A percentile compares a stretch with the other conserved stretches of the same genome.
These are phyloP conservation scores for Monosporascus cannonballus DNA, from an alignment of 2,329 filamentous ascomycete species.

Conservation along the genomic window DNA sequence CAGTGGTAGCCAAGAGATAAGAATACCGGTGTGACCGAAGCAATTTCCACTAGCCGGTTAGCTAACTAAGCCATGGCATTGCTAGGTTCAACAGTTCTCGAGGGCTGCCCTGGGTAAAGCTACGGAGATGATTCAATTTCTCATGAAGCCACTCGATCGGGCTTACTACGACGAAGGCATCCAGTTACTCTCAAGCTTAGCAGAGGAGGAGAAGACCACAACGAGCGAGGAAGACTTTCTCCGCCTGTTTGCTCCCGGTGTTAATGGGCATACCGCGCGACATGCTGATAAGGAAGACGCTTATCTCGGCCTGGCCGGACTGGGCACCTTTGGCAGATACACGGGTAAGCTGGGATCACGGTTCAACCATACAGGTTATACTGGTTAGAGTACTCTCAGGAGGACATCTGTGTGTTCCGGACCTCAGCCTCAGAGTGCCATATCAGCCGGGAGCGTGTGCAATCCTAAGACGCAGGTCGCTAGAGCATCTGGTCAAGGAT, in stretches of 20 bases:
- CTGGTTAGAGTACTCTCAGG: too few relatives aligned
- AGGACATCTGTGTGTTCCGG: too few relatives aligned
- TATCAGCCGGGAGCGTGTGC: too few relatives aligned
- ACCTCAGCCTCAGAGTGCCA: too few relatives aligned
- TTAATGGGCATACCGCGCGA: constrained; percentile 1
- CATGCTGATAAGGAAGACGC: constrained; percentile 6
- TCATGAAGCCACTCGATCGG: constrained; percentile 3
- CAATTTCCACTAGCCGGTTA: too few relatives aligned
- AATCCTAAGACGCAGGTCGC: too few relatives aligned
- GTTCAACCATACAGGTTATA: too few relatives aligned
- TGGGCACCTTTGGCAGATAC: constrained; percentile 4
- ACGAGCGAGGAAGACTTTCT: neutral
- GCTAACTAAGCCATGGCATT: too few relatives aligned
- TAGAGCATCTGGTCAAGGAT: too few relatives aligned
- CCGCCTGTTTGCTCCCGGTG: neutral
- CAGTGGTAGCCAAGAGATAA: too few relatives aligned
- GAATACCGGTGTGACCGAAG: too few relatives aligned
- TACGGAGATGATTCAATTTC: constrained; percentile 1
- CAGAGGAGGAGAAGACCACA: neutral
- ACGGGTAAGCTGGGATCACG: neutral
- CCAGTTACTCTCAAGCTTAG: neutral
- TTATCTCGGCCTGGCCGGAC: constrained; percentile 2
- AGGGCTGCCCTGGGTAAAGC: constrained; percentile 2
- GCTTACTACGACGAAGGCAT: constrained; percentile 1
- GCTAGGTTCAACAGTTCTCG: too few relatives aligned